Evolutionary conservation across 139 green algal species (phyloP), one percentile per base, ranked within the genome.

Genomic region (Chlorella sorokiniana): DNA sequence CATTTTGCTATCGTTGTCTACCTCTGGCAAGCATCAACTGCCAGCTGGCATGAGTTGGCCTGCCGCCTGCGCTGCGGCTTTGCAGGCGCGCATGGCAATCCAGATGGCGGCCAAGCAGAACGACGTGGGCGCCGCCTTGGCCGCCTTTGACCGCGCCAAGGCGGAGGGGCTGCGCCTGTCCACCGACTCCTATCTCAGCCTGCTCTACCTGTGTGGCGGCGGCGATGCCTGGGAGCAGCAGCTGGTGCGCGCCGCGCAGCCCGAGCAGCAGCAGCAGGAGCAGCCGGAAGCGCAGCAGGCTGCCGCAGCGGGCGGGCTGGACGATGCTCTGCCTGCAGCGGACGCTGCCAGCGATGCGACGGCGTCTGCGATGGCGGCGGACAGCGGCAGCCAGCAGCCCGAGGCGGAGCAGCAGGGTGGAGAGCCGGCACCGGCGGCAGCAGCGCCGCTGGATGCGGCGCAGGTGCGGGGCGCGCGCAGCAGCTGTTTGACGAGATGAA

Each of bases 171-270:
- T 89, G 18, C 22, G 29, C 16, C 25, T 92, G 11, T 23, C 40
- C 10, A 18, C 45, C 0, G 78, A 89, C 69, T 40, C 77, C 25
- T 86, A 87, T 42, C 54, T 76, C 52, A 81, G 9, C 6, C 56
- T 92, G 48, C 76, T 92, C 51, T 92, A 88, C 64, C 76, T 92
- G 20, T 88, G 82, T 78, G 48, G 83, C 42, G 88, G 87, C 27
- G 88, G 87, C 23, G 84, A 91, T 8, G 64, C 41, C 4, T 92
- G 88, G 88, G 87, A 91, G 35, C 29, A 22, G 3, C 22, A 63
- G 4, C n/a, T 81, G 75, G 52, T 16, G 31, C 80, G 45, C 35
- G 59, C 33, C 16, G 33, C 23, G 22, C 56, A 8, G 42, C 22
- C 35, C 31, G 52, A 31, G 23, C 20, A 41, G 48, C 64, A 9